These are phyloP conservation scores for Aspergillus novofumigatus DNA, from an alignment of 2,329 filamentous ascomycete genomes.

Conservation along the genomic window DNA sequence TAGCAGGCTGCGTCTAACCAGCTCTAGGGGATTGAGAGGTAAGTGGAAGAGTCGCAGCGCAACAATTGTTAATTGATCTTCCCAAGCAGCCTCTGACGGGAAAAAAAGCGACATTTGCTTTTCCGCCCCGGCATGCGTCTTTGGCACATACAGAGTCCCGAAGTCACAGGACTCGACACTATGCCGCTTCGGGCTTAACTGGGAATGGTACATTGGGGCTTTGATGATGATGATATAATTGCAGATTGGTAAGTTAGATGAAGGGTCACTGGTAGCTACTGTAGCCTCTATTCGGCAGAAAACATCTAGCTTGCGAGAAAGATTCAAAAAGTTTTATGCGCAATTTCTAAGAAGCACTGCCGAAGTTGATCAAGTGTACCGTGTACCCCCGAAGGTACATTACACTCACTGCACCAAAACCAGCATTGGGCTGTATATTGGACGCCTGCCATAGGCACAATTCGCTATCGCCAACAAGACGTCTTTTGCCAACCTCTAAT, in stretches of 20 bases:
- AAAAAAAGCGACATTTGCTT: slow-evolving; percentile 34
- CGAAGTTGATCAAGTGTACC: not conserved
- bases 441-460: not conserved
- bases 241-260: slow-evolving; percentile 4
- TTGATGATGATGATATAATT: slow-evolving; percentile 15
- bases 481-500: not conserved
- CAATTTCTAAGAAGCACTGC: not conserved
- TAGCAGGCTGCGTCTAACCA: slow-evolving; percentile 21
- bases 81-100: slow-evolving; percentile 9
- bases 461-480: not conserved
- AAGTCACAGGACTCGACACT: slow-evolving; percentile 4
- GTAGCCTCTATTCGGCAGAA: not conserved
- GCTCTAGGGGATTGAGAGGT: slow-evolving; percentile 11
- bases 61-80: slow-evolving; percentile 20
- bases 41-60: slow-evolving; percentile 6
- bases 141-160: slow-evolving; percentile 24
- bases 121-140: slow-evolving; percentile 22
- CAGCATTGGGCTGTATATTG: not conserved
- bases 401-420: not conserved
- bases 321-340: not conserved
- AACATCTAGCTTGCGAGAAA: not conserved
- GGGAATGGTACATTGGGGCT: slow-evolving; percentile 7
- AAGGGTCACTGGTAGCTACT: not conserved
- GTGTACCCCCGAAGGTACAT: not conserved
- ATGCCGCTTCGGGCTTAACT: slow-evolving; percentile 13